These are phyloP conservation scores for Candida hungchunana DNA, from an alignment of 805 yeast genomes.

Conservation along the genomic window DNA sequence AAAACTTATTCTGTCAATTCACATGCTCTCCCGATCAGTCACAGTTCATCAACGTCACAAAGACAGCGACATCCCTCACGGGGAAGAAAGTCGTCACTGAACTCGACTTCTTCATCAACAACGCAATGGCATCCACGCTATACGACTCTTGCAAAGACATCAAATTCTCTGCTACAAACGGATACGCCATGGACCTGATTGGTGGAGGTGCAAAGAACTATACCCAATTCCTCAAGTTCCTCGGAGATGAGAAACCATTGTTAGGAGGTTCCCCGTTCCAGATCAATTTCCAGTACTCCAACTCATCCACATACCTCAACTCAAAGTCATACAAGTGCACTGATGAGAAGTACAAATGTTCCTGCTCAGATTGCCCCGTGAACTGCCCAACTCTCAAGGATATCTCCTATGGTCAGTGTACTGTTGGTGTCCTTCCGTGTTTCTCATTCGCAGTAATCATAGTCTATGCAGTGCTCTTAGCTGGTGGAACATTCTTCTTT, in stretches of 20 bases:
- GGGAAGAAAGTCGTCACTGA: slow-evolving; percentile 65
- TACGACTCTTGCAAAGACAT: slow-evolving; percentile 84
- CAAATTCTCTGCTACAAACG: slow-evolving; percentile 92
- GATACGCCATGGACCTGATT: slow-evolving; percentile 91
- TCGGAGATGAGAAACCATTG: slow-evolving; percentile 92
- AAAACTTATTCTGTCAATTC: slow-evolving; percentile 78
- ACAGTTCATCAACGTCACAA: slow-evolving; percentile 64
- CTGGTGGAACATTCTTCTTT: slow-evolving; percentile 23
- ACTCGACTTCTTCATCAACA: slow-evolving; percentile 57
- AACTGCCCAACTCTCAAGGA: slow-evolving; percentile 71
- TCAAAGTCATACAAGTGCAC: slow-evolving; percentile 41
- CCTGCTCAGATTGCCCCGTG: slow-evolving; percentile 84
- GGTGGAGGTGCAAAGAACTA: slow-evolving; percentile 95
- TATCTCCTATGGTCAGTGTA: slow-evolving; percentile 42
- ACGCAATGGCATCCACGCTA: slow-evolving; percentile 55
- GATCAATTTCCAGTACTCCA: slow-evolving; percentile 64
- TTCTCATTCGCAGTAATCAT: slow-evolving; percentile 60
- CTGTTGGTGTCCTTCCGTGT: slow-evolving; percentile 63
- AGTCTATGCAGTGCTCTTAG: slow-evolving; percentile 37
- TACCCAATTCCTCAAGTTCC: slow-evolving; percentile 69
- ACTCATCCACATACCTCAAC: slow-evolving; percentile 22
- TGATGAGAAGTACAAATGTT: slow-evolving; percentile 64
- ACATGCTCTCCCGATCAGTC: slow-evolving; percentile 88
- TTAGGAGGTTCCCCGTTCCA: slow-evolving; percentile 96
- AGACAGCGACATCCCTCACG: slow-evolving; percentile 38